Base-by-base conservation (phyloP, 441 rosid genomes). In the Pelargonium fulgidum region DNA sequence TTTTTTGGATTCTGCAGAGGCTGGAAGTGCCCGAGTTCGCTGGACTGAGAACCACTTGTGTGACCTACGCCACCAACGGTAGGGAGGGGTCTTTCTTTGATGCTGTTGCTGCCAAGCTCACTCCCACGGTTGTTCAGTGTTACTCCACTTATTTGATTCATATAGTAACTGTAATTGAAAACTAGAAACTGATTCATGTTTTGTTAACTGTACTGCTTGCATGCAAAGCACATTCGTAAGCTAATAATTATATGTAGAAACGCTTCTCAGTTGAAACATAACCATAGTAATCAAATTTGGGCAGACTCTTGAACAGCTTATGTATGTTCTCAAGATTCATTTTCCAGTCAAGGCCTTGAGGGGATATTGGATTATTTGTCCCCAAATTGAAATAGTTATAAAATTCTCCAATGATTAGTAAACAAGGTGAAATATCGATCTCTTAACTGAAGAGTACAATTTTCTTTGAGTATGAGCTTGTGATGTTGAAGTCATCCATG, bases 21-120 rank as follows among this genome's bases (percentile, higher is more conserved):
- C 73, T 88, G 71, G 89, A 93, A 65, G 84, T 84, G 26, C 82
- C 87, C 26, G 97, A 89, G 63, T 93, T 89, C 81, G 84, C 93
- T 0, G 97, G 97, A 65, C 89, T 91, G 64, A 73, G 95, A 67
- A 82, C 85, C 24, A 75, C 85, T 3, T 65, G 82, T 54, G 77
- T 73, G 72, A 77, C 81, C 33, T 81, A 71, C 11, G 75, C 83
- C 22, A 75, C 72, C 72, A 83, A 76, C 66, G 77, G 72, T 10
- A 68, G 74, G 45, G 88, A 88, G 66, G 72, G 83, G 52, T 91
- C 98, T 75, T 86, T 93, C 81, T 85, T 83, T 65, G 89, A 91
- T 73, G 79, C 77, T 2, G 85, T 88, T 73, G 89, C 89, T 79
- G 78, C 93, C 44, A 93, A 88, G 75, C 87, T 89, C 72, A 68